These are phyloP conservation scores for Strobilomyces confusus DNA, from an alignment of 768 basidiomycete genomes.

Conservation along the genomic window DNA sequence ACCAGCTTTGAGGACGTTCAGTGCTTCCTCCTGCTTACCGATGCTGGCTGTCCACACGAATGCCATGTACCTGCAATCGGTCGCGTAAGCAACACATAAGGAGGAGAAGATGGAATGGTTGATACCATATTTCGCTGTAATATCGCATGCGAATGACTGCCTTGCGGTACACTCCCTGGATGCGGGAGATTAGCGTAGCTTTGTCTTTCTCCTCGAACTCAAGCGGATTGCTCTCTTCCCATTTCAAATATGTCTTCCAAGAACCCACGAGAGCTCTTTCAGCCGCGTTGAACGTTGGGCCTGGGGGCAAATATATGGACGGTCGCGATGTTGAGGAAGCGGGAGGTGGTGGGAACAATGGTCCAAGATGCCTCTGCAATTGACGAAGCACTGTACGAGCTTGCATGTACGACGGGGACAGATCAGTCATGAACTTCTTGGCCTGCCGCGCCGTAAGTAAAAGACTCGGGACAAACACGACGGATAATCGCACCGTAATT, in stretches of 20 bases:
- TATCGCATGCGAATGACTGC: conserved; percentile 90
- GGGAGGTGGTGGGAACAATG: conserved; percentile 52
- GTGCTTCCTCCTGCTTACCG: conserved; percentile 78
- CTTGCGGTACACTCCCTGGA: conserved; percentile 83
- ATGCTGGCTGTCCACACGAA: conserved; percentile 75
- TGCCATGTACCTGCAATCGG: conserved; percentile 77
- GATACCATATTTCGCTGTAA: conserved; percentile 91
- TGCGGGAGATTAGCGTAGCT: conserved; percentile 57
- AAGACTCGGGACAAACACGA: not conserved
- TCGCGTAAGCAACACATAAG: conserved; percentile 10
- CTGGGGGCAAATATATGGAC: conserved; percentile 57
- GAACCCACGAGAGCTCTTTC: conserved; percentile 75
- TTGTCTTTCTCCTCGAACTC: conserved; percentile 86
- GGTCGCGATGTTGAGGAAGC: conserved; percentile 39
- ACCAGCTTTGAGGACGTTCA: conserved; percentile 76
- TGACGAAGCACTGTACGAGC: conserved; percentile 86
- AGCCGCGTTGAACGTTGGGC: conserved; percentile 66
- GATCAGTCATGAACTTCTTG: conserved; percentile 92
- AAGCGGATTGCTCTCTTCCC: conserved; percentile 93
- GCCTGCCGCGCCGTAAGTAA: conserved; percentile 45
- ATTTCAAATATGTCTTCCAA: conserved; percentile 92
- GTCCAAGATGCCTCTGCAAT: conserved; percentile 63
- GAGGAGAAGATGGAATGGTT: not conserved
- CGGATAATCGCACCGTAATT: conserved; percentile 55
- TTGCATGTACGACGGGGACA: conserved; percentile 93